Percentiles rank a stretch among this genome's conserved stretches.
Evolutionary conservation across 2,329 filamentous ascomycete genomes (phyloP).

Genomic region (Talaromyces sp.): DNA sequence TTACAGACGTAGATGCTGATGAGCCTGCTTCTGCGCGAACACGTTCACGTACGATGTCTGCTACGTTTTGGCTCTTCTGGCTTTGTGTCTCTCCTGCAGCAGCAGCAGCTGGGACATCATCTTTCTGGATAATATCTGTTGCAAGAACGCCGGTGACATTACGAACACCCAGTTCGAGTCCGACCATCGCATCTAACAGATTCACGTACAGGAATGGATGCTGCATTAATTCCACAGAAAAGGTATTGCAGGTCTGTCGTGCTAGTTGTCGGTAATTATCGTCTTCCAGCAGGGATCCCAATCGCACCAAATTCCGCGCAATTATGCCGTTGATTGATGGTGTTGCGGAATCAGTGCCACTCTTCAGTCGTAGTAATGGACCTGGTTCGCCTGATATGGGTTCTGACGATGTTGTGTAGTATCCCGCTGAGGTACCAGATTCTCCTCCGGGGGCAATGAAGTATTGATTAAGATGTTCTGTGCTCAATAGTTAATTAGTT

Average conservation of each 20-base stretch:
- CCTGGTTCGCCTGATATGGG: constrained; percentile 56
- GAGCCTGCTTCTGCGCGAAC: constrained; percentile 32
- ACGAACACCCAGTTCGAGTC: constrained; percentile 64
- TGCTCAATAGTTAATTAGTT: no score
- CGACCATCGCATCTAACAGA: constrained; percentile 70
- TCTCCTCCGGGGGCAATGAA: constrained; percentile 64
- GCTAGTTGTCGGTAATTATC: constrained; percentile 60
- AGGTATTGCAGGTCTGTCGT: constrained; percentile 71
- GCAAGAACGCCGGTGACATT: constrained; percentile 52
- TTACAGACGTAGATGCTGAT: constrained; percentile 29
- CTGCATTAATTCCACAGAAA: constrained; percentile 86
- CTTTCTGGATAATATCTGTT: constrained; percentile 29
- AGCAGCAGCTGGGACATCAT: background rate
- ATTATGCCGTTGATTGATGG: constrained; percentile 85
- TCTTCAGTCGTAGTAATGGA: constrained; percentile 77
- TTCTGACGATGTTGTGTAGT: constrained; percentile 38
- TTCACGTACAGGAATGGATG: constrained; percentile 89
- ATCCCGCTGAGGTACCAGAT: constrained; percentile 35
- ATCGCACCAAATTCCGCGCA: constrained; percentile 79
- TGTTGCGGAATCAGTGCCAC: constrained; percentile 88
- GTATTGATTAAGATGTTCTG: constrained; percentile 64
- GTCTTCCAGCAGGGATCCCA: constrained; percentile 65
- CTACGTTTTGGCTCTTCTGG: constrained; percentile 16
- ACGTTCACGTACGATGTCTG: constrained; percentile 19
- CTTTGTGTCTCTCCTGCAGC: constrained; percentile 11